Evolutionary conservation across 2,329 filamentous ascomycete genomes (phyloP).

Genomic region (Beauveria pseudobassiana): DNA sequence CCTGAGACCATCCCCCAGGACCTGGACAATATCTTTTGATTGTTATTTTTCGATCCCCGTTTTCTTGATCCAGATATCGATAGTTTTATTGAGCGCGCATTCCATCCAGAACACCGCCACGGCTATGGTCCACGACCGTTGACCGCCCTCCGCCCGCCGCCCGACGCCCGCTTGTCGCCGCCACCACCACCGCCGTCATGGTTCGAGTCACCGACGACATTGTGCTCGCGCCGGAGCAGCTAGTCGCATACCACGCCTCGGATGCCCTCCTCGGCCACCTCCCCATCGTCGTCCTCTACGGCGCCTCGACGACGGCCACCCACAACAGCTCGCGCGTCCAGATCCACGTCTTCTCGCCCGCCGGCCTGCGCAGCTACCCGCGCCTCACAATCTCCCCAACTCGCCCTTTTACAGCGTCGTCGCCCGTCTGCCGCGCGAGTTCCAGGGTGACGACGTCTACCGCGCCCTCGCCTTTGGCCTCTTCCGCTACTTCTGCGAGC

Average conservation of each 20-base stretch:
- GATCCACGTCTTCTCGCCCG: slow-evolving; percentile 83
- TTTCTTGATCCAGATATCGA: not conserved
- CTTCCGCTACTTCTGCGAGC: slow-evolving; percentile 87
- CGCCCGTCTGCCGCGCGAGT: slow-evolving; percentile 81
- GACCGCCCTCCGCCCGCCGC: not conserved
- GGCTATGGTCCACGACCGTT: slow-evolving; percentile 22
- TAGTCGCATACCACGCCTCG: slow-evolving; percentile 82
- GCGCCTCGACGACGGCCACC: slow-evolving; percentile 77
- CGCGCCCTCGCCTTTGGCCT: slow-evolving; percentile 86
- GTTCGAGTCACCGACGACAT: slow-evolving; percentile 74
- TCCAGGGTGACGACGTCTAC: slow-evolving; percentile 90
- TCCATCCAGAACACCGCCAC: not conserved
- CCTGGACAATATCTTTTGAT: not conserved
- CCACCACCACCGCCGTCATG: slow-evolving; percentile 48
- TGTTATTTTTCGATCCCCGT: not conserved
- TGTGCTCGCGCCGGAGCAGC: slow-evolving; percentile 69
- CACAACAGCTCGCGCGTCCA: slow-evolving; percentile 90
- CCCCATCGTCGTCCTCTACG: slow-evolving; percentile 85
- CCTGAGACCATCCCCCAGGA: not conserved
- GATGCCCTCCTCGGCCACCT: slow-evolving; percentile 77
- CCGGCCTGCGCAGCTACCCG: slow-evolving; percentile 82
- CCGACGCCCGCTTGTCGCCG: not conserved
- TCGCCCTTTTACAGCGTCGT: slow-evolving; percentile 89
- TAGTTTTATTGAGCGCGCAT: not conserved
- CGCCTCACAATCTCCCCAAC: slow-evolving; percentile 86